Conservation (phyloP, 1,284 basidiomycete genomes). For the Porodaedalea pini region DNA sequence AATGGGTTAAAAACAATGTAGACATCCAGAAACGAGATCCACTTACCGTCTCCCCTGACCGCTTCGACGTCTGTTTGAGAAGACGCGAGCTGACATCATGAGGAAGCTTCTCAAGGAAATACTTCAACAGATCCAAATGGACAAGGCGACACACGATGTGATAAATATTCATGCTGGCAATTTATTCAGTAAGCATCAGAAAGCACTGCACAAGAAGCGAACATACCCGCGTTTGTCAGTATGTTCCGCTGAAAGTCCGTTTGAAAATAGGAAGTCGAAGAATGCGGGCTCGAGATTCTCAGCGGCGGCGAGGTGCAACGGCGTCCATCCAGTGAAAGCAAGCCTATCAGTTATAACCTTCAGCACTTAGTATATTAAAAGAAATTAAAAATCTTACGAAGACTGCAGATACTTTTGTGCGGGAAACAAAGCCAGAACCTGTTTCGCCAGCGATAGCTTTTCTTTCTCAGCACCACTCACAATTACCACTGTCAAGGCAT, state of each 20-base stretch:
- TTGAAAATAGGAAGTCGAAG: constrained; percentile 48
- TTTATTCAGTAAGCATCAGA: background rate
- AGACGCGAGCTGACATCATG: constrained; percentile 40
- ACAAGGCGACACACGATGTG: constrained; percentile 40
- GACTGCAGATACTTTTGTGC: constrained; percentile 6
- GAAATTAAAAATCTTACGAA: constrained; percentile 28
- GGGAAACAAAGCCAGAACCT: constrained; percentile 2
- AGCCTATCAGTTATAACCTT: too few species aligned
- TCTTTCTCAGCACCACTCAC: background rate
- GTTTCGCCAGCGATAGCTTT: constrained; percentile 11
- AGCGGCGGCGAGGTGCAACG: constrained; percentile 42
- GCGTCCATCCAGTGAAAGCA: constrained; percentile 42
- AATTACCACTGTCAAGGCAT: constrained; percentile 19
- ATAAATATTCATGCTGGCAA: constrained; percentile 49
- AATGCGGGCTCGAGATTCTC: constrained; percentile 31
- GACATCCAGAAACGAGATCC: background rate
- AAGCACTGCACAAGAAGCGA: background rate
- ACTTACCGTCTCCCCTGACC: constrained; percentile 43
- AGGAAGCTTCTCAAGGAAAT: constrained; percentile 46
- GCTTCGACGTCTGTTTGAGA: constrained; percentile 44
- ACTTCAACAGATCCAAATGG: constrained; percentile 34
- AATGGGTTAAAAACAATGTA: constrained; percentile 1
- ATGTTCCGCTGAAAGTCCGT: constrained; percentile 42
- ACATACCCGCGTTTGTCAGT: constrained; percentile 44
- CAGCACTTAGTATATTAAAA: background rate